A percentile compares a stretch with the other conserved stretches of the same genome.
phyloP scores from a whole-genome alignment of 1,284 basidiomycete species.

The Crocinoboletus sp. region DNA sequence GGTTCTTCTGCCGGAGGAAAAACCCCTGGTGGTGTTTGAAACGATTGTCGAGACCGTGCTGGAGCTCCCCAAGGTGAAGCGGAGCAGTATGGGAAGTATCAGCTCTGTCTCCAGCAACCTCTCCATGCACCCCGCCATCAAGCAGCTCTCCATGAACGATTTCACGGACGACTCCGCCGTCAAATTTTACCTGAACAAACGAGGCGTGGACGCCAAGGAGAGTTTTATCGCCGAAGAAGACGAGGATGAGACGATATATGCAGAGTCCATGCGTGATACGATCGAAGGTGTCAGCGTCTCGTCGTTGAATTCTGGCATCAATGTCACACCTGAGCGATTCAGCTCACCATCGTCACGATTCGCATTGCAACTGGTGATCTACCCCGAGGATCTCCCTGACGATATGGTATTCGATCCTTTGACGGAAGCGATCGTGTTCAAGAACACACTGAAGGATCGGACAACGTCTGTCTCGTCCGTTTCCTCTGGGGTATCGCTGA shows the following conservation, averaged over 20 bases:
- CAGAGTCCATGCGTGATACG: conserved; percentile 31
- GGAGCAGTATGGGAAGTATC: conserved; percentile 91
- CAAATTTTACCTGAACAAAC: conserved; percentile 89
- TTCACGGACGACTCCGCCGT: conserved; percentile 96
- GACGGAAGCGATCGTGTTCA: conserved; percentile 88
- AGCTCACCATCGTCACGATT: conserved; percentile 80
- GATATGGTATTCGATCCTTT: conserved; percentile 90
- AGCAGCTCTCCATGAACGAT: conserved; percentile 91
- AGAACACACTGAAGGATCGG: conserved; percentile 57
- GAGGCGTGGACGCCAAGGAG: conserved; percentile 36
- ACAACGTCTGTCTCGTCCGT: conserved; percentile 38
- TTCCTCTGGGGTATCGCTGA: conserved; percentile 53
- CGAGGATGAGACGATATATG: conserved; percentile 50
- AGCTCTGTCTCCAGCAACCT: conserved; percentile 89
- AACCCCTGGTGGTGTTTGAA: conserved; percentile 86
- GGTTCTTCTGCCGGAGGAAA: conserved; percentile 64
- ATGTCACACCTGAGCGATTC: conserved; percentile 66
- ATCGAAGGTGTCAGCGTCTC: conserved; percentile 36
- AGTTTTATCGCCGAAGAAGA: conserved; percentile 28
- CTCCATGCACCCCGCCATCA: conserved; percentile 91
- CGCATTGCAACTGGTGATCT: conserved; percentile 81
- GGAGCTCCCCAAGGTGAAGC: conserved; percentile 82
- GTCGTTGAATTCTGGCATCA: conserved; percentile 39
- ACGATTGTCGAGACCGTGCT: conserved; percentile 72
- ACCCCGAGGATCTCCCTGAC: conserved; percentile 87